Conservation (phyloP, 169 alveolate genomes). For the Cystoisospora suis region DNA sequence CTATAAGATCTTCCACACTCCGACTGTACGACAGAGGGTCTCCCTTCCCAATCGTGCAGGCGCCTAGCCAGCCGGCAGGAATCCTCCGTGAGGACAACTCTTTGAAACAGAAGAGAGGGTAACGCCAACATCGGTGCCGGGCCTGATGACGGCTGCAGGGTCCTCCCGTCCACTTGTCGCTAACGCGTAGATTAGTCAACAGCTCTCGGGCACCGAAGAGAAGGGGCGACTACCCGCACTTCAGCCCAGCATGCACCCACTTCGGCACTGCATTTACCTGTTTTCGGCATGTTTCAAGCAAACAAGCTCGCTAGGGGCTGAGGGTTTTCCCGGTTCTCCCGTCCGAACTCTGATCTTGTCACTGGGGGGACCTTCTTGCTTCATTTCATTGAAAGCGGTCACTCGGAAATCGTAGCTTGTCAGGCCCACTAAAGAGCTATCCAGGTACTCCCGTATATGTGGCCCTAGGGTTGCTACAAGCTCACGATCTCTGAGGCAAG, state of each 20-base stretch:
- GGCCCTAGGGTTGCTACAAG: conserved; percentile 26
- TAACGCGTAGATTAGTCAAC: neutral
- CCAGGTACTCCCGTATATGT: neutral
- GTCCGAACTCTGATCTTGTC: conserved; percentile 11
- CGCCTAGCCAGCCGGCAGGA: no score
- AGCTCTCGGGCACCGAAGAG: neutral
- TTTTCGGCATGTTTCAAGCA: neutral
- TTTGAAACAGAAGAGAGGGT: no score
- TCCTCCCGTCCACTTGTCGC: no score
- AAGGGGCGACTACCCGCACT: no score
- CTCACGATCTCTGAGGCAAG: conserved; percentile 5
- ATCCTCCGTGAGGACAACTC: no score
- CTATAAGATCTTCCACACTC: no score
- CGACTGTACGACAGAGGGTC: no score
- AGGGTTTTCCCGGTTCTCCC: conserved; percentile 48
- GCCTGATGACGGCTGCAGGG: no score
- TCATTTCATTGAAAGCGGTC: neutral
- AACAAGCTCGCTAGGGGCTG: conserved; percentile 30
- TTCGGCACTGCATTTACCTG: no score
- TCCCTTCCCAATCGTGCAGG: no score
- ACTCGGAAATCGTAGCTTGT: neutral
- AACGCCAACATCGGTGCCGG: no score
- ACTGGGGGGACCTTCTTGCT: conserved; percentile 31
- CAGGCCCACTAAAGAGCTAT: neutral
- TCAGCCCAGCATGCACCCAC: no score